Evolutionary conservation across 2,329 filamentous ascomycete species (phyloP), one percentile per base, ranked within the genome.

Genomic region (Verruconis gallopava): DNA sequence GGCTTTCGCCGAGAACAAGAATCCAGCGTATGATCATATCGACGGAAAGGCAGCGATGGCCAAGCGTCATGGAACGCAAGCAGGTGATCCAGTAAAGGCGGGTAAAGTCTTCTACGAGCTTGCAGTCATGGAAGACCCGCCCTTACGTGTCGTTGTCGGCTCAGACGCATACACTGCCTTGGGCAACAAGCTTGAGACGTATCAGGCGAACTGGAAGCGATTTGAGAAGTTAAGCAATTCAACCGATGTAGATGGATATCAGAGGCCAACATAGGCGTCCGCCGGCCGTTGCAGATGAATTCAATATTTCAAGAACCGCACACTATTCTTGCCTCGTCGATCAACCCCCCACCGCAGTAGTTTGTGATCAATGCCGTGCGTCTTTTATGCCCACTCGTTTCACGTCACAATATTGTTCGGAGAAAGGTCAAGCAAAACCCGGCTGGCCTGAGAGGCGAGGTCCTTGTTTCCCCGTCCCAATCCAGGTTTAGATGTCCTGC

Each of bases 101-200:
- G 68, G 66, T 1, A 56, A 63, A 17, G 62, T 63, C 0, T 72
- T 74, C 57, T 72, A 74, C 48, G 67, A 76, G 40, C 50, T 77
- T 13, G 71, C 69, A 1, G 60, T 65, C 28, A 65, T 70, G 61
- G 50, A 68, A 11, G 63, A 72, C 12, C 69, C 67, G 3, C 73
- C 72, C 3, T 49, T 76, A 5, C 58, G 72, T 21, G 63, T 71
- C 12, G 62, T 71, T 0, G 58, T 77, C 9, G 72, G 72, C 0
- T 69, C 61, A 0, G 72, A 76, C 54, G 68, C 69, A 0, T 75
- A 68, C 52, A 50, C 51, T 1, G 57, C 48, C 3, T 64, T 77
- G 17, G 67, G 60, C 48, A 50, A 55, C 0, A 75, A 75, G 56
- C 59, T 74, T 17, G 64, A 73, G 34, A 54, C 56, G 11, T 71